These are phyloP conservation scores for Pythium diclinum DNA, from an alignment of 352 stramenopile genomes.

Conservation along the genomic window DNA sequence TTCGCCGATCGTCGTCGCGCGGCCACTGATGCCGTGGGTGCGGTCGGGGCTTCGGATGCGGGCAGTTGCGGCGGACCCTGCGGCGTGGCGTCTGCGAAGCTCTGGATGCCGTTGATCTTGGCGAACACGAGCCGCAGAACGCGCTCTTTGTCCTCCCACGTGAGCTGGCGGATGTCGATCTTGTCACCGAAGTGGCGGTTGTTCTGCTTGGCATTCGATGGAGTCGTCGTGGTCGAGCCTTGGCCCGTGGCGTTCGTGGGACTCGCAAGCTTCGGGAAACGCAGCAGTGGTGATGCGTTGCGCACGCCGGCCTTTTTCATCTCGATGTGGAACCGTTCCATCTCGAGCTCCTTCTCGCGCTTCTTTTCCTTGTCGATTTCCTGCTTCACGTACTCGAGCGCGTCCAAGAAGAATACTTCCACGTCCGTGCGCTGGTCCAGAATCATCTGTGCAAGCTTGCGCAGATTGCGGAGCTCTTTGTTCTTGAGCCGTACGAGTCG, in stretches of 20 bases:
- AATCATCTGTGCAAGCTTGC: conserved; percentile 87
- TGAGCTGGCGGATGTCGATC: conserved; percentile 86
- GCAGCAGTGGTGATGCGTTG: conserved; percentile 27
- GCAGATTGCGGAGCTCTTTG: conserved; percentile 89
- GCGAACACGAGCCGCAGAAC: conserved; percentile 92
- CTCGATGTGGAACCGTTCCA: conserved; percentile 54
- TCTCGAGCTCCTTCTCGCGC: conserved; percentile 39
- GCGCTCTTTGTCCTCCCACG: conserved; percentile 89
- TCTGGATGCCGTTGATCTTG: conserved; percentile 89
- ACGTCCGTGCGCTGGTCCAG: conserved; percentile 90
- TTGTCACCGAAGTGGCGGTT: conserved; percentile 54
- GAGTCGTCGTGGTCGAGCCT: conserved; percentile 1
- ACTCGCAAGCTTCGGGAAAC: conserved; percentile 47
- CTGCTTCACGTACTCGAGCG: conserved; percentile 84
- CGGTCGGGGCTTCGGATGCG: conserved; percentile 13
- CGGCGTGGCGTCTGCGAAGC: conserved; percentile 33
- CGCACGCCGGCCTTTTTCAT: conserved; percentile 42
- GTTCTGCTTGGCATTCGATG: neutral
- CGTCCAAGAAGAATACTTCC: conserved; percentile 92
- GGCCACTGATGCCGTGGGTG: neutral
- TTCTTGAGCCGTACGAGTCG: conserved; percentile 91
- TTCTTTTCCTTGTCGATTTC: conserved; percentile 63
- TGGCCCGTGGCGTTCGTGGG: conserved; percentile 11
- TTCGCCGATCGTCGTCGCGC: conserved; percentile 14
- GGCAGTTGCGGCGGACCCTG: conserved; percentile 18